A percentile compares a stretch with the other conserved stretches of the same genome.
Evolutionary conservation across 345 rosid genomes (phyloP).

Genomic region (Eutrema japonicum): DNA sequence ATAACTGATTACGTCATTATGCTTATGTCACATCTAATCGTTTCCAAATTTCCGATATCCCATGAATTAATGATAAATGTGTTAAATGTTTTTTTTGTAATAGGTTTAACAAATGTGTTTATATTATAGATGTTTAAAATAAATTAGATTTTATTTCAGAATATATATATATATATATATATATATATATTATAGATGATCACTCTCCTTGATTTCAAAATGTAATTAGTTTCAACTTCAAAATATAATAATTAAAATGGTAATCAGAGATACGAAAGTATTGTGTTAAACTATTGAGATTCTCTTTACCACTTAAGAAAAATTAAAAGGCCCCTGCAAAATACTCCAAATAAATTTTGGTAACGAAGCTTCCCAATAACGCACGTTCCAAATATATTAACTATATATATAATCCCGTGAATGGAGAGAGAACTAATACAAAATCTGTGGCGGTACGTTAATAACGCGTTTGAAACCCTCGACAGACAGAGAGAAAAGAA

Average conservation of each 20-base stretch:
- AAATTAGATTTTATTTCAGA: neutral
- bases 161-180: too few relatives aligned
- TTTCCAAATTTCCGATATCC: neutral
- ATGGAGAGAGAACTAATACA: neutral
- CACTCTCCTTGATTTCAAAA: too few relatives aligned
- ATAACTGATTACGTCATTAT: constrained; percentile 26
- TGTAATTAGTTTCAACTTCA: too few relatives aligned
- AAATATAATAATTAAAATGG: neutral
- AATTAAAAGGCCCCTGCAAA: neutral
- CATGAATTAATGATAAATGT: neutral
- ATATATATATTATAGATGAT: too few relatives aligned
- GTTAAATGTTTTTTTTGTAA: too few relatives aligned
- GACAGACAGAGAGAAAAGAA: constrained; percentile 6
- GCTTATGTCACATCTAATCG: constrained; percentile 27
- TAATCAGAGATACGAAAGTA: neutral
- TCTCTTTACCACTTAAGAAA: neutral
- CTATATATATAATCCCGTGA: constrained; percentile 19
- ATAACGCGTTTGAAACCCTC: constrained; percentile 6
- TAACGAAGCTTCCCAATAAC: neutral
- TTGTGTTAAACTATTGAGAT: neutral
- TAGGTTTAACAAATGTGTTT: neutral
- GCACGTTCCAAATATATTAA: neutral
- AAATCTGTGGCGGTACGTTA: constrained; percentile 25
- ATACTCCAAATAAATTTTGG: neutral
- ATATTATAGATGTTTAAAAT: neutral